Evolutionary conservation across 2,329 filamentous ascomycete genomes (phyloP).

Genomic region (Phyllosticta ampelicida): DNA sequence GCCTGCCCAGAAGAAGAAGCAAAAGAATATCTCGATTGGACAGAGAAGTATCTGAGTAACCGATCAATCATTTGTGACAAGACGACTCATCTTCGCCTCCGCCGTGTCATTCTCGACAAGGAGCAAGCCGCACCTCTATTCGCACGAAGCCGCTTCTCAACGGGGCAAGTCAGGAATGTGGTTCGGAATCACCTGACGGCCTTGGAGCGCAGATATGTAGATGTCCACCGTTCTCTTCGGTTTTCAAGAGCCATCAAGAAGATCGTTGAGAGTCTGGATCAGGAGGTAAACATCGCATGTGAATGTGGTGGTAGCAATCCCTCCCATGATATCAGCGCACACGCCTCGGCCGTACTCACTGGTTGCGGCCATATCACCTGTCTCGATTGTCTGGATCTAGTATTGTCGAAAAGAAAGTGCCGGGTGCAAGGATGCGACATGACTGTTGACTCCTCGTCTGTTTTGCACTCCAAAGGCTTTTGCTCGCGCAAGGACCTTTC

Average conservation of each 20-base stretch:
- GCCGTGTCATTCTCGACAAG: background rate
- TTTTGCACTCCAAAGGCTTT: constrained; percentile 31
- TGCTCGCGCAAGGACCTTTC: constrained; percentile 17
- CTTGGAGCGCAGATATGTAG: background rate
- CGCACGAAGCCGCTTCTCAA: background rate
- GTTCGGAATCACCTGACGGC: background rate
- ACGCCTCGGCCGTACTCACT: background rate
- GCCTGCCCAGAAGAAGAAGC: background rate
- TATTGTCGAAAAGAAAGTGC: constrained; percentile 26
- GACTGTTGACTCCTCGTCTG: constrained; percentile 23
- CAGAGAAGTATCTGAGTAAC: background rate
- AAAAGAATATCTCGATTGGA: constrained; percentile 1
- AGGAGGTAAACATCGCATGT: background rate
- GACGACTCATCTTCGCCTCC: background rate
- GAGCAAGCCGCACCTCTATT: background rate
- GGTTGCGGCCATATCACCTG: constrained; percentile 36
- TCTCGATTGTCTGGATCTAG: constrained; percentile 24
- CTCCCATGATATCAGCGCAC: background rate
- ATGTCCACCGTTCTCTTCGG: constrained; percentile 13
- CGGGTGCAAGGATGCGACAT: constrained; percentile 30
- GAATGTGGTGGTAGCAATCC: background rate
- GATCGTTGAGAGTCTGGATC: background rate
- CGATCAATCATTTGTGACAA: background rate
- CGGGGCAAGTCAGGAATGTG: constrained; percentile 12
- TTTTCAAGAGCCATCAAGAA: constrained; percentile 13